These are phyloP conservation scores for Mortierella claussenii DNA, from an alignment of 192 early-diverging fungal species.

Conservation along the genomic window DNA sequence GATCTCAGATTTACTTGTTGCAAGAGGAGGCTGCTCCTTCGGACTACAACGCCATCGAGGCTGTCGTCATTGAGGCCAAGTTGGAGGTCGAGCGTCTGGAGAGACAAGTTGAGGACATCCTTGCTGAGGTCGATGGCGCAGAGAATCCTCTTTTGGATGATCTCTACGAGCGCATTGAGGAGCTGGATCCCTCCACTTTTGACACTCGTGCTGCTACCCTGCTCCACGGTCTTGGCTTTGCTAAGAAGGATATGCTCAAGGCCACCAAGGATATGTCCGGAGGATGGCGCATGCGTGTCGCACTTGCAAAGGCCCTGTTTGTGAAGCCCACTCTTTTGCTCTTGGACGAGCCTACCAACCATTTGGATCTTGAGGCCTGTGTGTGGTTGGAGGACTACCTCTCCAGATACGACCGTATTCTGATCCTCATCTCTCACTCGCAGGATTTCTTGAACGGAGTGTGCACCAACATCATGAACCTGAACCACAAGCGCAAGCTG, in stretches of 20 bases:
- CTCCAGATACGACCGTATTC: slow-evolving; percentile 79
- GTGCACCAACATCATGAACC: slow-evolving; percentile 94
- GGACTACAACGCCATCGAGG: slow-evolving; percentile 90
- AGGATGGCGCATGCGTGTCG: slow-evolving; percentile 99
- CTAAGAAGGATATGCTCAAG: slow-evolving; percentile 86
- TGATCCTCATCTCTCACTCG: slow-evolving; percentile 92
- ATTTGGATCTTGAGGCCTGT: slow-evolving; percentile 92
- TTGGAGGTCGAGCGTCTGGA: slow-evolving; percentile 93
- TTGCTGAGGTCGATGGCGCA: slow-evolving; percentile 80
- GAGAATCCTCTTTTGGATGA: slow-evolving; percentile 92
- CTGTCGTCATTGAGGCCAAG: slow-evolving; percentile 91
- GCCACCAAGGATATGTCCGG: slow-evolving; percentile 97
- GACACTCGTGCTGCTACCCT: slow-evolving; percentile 91
- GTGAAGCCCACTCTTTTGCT: slow-evolving; percentile 88
- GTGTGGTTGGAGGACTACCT: slow-evolving; percentile 98
- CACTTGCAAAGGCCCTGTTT: slow-evolving; percentile 96
- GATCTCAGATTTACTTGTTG: slow-evolving; percentile 91
- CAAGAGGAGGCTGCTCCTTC: slow-evolving; percentile 96
- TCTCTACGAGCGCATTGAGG: slow-evolving; percentile 96
- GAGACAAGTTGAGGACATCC: slow-evolving; percentile 89
- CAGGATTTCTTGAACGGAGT: slow-evolving; percentile 96
- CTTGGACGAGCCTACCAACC: slow-evolving; percentile 94
- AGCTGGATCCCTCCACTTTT: slow-evolving; percentile 93
- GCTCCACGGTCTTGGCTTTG: slow-evolving; percentile 95
- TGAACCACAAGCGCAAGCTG: slow-evolving; percentile 90